phyloP scores from a whole-genome alignment of 352 stramenopile genomes.

The Halophytophthora batemanensis region DNA sequence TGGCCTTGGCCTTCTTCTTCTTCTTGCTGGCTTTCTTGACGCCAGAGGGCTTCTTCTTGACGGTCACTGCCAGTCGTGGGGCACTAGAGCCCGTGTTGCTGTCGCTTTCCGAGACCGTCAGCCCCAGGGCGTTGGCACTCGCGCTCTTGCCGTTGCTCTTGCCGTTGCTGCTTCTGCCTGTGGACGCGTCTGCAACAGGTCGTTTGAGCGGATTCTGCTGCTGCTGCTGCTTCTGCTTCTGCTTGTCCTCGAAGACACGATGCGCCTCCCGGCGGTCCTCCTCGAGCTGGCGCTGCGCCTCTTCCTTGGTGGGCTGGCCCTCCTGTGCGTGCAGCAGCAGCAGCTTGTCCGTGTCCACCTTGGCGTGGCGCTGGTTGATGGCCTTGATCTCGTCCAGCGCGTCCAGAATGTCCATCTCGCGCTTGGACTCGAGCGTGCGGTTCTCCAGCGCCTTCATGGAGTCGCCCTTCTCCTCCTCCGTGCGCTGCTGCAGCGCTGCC shows the following conservation, averaged over 20 bases:
- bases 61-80: conserved; percentile 25
- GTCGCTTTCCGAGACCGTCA: background rate
- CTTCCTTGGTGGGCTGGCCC: conserved; percentile 32
- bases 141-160: conserved; percentile 7
- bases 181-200: conserved; percentile 10
- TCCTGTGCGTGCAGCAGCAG: conserved; percentile 50
- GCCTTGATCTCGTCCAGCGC: conserved; percentile 98
- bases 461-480: conserved; percentile 94
- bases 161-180: too few species aligned
- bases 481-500: conserved; percentile 59
- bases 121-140: background rate
- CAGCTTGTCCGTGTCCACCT: conserved; percentile 84
- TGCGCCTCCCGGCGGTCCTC: conserved; percentile 48
- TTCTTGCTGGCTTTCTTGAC: conserved; percentile 12
- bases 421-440: conserved; percentile 96
- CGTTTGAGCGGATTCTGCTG: conserved; percentile 20
- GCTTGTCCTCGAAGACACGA: conserved; percentile 48
- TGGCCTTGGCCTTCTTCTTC: conserved; percentile 36
- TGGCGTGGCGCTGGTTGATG: conserved; percentile 95
- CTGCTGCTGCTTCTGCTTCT: conserved; percentile 28
- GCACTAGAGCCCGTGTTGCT: conserved; percentile 7
- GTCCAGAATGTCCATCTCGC: conserved; percentile 99
- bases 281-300: conserved; percentile 44
- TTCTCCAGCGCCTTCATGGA: conserved; percentile 98
- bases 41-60: conserved; percentile 29